These are phyloP conservation scores for Angomonas desouzai DNA, from an alignment of 208 protist genomes.

Conservation along the genomic window DNA sequence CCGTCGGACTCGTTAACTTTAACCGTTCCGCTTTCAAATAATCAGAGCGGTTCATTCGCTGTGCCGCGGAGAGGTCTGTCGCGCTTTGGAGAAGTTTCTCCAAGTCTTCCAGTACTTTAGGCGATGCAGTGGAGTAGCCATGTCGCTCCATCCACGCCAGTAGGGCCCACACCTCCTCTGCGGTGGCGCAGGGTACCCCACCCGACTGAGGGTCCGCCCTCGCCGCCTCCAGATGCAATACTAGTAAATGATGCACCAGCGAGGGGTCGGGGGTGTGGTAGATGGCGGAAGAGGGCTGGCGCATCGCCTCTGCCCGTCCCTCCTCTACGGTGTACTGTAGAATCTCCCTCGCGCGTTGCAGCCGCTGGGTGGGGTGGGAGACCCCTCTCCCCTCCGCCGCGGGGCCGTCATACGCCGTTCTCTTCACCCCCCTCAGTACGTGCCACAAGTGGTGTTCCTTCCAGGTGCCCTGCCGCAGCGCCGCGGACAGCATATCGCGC, in stretches of 20 bases:
- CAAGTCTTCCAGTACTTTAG: constrained; percentile 31
- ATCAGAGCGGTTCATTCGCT: constrained; percentile 7
- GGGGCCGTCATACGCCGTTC: constrained; percentile 26
- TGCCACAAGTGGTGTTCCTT: constrained; percentile 42
- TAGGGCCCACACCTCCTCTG: constrained; percentile 45
- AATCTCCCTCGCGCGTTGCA: constrained; percentile 3
- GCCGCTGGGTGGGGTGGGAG: constrained; percentile 6
- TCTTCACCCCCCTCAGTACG: constrained; percentile 35
- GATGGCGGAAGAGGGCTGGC: neutral
- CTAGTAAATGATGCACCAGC: neutral
- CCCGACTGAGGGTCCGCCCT: neutral
- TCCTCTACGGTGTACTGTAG: constrained; percentile 8
- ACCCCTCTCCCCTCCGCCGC: neutral
- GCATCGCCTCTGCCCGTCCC: neutral
- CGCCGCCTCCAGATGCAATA: neutral
- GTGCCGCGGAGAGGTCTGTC: neutral
- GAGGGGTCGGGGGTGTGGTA: neutral
- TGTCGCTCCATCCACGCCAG: constrained; percentile 69
- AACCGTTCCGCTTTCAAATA: constrained; percentile 13
- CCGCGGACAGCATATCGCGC: constrained; percentile 54
- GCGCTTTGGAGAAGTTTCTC: constrained; percentile 17
- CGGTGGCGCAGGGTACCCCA: neutral
- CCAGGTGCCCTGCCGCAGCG: constrained; percentile 45
- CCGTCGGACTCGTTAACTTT: neutral
- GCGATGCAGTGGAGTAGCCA: constrained; percentile 43